Percentiles rank a stretch among this genome's conserved stretches.
Evolutionary conservation across 2,329 filamentous ascomycete genomes (phyloP).

Genomic region (Fusarium sp.): DNA sequence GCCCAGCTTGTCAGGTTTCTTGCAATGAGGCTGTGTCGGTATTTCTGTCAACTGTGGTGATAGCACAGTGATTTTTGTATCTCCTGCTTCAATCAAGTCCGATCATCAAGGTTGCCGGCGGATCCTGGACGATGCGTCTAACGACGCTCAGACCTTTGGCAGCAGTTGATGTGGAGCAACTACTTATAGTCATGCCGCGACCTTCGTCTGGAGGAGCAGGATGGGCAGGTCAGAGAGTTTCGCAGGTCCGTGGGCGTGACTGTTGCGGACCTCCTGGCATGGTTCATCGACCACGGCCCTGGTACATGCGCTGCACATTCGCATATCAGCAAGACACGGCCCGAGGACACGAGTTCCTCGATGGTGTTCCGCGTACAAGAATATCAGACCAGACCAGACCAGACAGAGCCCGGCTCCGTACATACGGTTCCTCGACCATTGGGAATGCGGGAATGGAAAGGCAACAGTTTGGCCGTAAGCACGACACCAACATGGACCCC

Average conservation of each 20-base stretch:
- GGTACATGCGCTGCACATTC: not conserved
- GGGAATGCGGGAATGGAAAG: not conserved
- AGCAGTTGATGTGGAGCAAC: slow-evolving; percentile 31
- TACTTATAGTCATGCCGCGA: slow-evolving; percentile 26
- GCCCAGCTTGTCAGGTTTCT: not conserved
- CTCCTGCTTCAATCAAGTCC: not conserved
- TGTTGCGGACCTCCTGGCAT: not conserved
- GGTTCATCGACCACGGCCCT: not conserved
- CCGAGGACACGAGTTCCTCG: not conserved
- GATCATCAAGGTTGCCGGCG: slow-evolving; percentile 36
- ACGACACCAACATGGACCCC: slow-evolving; percentile 18
- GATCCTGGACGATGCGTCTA: slow-evolving; percentile 26
- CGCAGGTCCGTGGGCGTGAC: not conserved
- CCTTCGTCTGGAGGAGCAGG: slow-evolving; percentile 7
- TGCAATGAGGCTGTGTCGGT: not conserved
- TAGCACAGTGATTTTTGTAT: not conserved
- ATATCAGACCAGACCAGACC: slow-evolving; percentile 21
- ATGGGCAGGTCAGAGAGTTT: slow-evolving; percentile 4
- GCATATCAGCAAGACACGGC: slow-evolving; percentile 21
- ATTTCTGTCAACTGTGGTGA: not conserved
- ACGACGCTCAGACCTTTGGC: slow-evolving; percentile 33
- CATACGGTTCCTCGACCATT: not conserved
- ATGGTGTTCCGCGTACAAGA: slow-evolving; percentile 22
- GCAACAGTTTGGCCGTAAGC: slow-evolving; percentile 9
- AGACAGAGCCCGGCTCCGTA: not conserved